phyloP scores from a whole-genome alignment of 2,329 filamentous ascomycete species.

The Colletotrichum coccodes region DNA sequence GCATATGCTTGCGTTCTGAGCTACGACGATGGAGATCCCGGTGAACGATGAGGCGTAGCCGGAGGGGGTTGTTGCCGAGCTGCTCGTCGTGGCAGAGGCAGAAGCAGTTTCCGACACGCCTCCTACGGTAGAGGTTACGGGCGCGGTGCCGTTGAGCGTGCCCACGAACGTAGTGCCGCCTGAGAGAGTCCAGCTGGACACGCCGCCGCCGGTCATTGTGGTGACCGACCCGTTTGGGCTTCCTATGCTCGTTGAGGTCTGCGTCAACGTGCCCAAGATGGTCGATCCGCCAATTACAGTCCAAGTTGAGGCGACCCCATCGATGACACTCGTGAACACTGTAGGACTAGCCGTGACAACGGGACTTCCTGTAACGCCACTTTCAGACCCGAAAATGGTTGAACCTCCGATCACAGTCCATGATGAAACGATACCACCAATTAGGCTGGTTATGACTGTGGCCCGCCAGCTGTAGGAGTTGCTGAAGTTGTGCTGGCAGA shows the following conservation, averaged over 20 bases:
- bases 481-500: background rate
- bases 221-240: background rate
- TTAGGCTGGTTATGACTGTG: conserved; percentile 3
- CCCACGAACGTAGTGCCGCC: background rate
- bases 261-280: background rate
- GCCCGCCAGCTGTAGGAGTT: background rate
- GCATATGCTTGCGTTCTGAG: conserved; percentile 18
- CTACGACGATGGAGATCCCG: conserved; percentile 10
- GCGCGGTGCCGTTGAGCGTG: background rate
- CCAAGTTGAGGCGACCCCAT: background rate
- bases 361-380: background rate
- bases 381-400: background rate
- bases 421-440: background rate
- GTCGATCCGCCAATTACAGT: background rate
- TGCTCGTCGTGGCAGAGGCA: background rate
- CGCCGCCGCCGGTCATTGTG: background rate
- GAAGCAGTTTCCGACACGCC: background rate
- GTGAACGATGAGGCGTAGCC: conserved; percentile 23
- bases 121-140: background rate
- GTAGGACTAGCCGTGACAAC: background rate
- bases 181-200: background rate
- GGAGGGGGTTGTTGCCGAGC: background rate
- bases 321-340: conserved; percentile 2
- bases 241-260: background rate
- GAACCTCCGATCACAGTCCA: conserved; percentile 9